Percentiles rank a stretch among this genome's conserved stretches.
Evolutionary conservation across 306 rosid species (phyloP).

Genomic region (Clitoria ternatea): DNA sequence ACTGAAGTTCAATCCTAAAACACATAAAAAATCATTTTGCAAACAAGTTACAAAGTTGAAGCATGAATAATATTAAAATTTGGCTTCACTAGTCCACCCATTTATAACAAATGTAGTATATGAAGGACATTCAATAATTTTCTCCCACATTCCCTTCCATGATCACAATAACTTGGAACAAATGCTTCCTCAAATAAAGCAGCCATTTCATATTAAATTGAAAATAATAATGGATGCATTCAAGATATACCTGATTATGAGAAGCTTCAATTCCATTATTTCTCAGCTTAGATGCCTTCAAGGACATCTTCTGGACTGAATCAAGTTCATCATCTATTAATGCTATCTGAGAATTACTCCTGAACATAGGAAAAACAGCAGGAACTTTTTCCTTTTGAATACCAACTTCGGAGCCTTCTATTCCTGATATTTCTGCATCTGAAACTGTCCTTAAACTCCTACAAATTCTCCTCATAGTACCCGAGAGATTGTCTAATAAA

Average conservation of each 20-base stretch:
- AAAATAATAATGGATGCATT: neutral
- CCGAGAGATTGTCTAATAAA: constrained; percentile 73
- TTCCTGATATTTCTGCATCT: constrained; percentile 54
- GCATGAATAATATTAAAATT: neutral
- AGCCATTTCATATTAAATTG: constrained; percentile 8
- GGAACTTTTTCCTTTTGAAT: constrained; percentile 33
- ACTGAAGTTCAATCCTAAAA: constrained; percentile 22
- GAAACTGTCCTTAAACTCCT: constrained; percentile 85
- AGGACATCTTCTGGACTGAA: constrained; percentile 30
- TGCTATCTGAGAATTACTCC: constrained; percentile 41
- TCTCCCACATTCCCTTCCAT: neutral
- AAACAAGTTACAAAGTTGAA: constrained; percentile 9
- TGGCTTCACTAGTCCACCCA: neutral
- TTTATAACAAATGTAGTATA: neutral
- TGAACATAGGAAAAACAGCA: constrained; percentile 27
- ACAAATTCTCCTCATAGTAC: constrained; percentile 86
- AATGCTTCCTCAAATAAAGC: constrained; percentile 43
- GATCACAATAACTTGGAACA: constrained; percentile 26
- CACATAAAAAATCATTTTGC: constrained; percentile 7
- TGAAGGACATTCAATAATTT: neutral
- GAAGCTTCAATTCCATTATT: constrained; percentile 41
- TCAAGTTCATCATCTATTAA: constrained; percentile 37
- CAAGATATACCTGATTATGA: constrained; percentile 45
- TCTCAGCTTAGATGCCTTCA: constrained; percentile 32
- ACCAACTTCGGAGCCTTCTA: constrained; percentile 27